Evolutionary conservation across 139 green algal species (phyloP).

Genomic region (Chlorella sorokiniana): DNA sequence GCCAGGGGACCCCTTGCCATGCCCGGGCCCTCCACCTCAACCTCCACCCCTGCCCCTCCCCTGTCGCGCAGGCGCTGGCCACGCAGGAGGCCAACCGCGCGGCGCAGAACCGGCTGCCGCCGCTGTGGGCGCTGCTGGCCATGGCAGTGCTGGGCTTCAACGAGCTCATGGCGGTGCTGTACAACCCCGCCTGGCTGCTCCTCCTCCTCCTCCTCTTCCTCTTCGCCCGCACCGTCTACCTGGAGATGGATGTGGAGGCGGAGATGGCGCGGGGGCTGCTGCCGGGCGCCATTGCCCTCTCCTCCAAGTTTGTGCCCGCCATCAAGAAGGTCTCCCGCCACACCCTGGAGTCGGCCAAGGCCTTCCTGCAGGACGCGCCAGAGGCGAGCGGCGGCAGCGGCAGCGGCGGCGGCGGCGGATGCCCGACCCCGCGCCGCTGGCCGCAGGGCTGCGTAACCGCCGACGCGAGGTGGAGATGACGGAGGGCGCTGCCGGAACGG

Average conservation of each 20-base stretch:
- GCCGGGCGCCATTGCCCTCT: conserved; percentile 58
- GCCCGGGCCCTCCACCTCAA: neutral
- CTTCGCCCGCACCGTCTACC: conserved; percentile 58
- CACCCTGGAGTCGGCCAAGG: conserved; percentile 3
- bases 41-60: neutral
- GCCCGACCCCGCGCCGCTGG: neutral
- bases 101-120: conserved; percentile 73
- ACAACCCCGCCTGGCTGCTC: conserved; percentile 80
- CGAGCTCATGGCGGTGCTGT: conserved; percentile 83
- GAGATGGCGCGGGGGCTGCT: conserved; percentile 77
- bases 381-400: neutral
- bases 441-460: conserved; percentile 19
- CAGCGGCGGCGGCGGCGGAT: neutral
- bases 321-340: conserved; percentile 31
- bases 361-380: conserved; percentile 14
- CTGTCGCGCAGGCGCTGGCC: conserved; percentile 55
- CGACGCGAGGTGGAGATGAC: conserved; percentile 25
- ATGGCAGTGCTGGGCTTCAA: conserved; percentile 94
- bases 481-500: neutral
- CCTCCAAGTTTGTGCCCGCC: conserved; percentile 61
- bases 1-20: too few relatives aligned
- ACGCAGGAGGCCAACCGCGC: conserved; percentile 78
- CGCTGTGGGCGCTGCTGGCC: conserved; percentile 87
- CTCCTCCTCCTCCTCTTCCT: conserved; percentile 51
- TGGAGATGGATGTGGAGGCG: conserved; percentile 86